Conservation (phyloP, 202 grass and related monocot species). For the Brachypodium distachyon region DNA sequence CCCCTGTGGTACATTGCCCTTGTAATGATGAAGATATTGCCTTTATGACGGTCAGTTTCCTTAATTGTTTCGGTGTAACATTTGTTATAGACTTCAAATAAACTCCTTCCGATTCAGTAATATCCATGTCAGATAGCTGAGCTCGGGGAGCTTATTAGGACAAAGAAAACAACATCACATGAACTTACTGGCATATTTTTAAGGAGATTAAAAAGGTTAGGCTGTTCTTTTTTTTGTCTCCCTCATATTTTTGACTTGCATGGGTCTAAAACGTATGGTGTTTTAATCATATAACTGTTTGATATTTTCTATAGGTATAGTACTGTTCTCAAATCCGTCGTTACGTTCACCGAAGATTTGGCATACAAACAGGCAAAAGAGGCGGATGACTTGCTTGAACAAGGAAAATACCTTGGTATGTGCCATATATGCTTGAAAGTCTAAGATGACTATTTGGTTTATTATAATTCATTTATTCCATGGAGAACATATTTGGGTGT, state of each 20-base stretch:
- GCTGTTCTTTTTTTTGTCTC: neutral
- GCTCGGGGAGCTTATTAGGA: conserved; percentile 72
- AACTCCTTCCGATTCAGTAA: neutral
- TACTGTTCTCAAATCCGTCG: conserved; percentile 61
- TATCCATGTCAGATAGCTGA: conserved; percentile 44
- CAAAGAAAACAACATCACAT: conserved; percentile 66
- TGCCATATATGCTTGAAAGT: neutral
- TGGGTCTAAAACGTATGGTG: neutral
- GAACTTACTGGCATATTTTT: conserved; percentile 81
- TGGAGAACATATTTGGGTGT: neutral
- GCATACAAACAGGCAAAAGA: conserved; percentile 73
- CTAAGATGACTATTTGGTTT: neutral
- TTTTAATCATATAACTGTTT: conserved; percentile 18
- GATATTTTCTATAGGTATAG: conserved; percentile 52
- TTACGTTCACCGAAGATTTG: conserved; percentile 76
- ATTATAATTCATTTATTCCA: neutral
- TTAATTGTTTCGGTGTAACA: neutral
- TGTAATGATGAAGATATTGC: conserved; percentile 80
- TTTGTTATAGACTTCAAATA: neutral
- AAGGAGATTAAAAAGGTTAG: conserved; percentile 74
- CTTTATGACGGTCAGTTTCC: conserved; percentile 79
- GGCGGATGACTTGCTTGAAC: conserved; percentile 71
- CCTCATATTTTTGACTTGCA: neutral
- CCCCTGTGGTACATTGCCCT: conserved; percentile 19
- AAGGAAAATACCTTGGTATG: conserved; percentile 77